Evolutionary conservation across 805 yeast genomes (phyloP).

Genomic region (Brettanomyces bruxellensis): DNA sequence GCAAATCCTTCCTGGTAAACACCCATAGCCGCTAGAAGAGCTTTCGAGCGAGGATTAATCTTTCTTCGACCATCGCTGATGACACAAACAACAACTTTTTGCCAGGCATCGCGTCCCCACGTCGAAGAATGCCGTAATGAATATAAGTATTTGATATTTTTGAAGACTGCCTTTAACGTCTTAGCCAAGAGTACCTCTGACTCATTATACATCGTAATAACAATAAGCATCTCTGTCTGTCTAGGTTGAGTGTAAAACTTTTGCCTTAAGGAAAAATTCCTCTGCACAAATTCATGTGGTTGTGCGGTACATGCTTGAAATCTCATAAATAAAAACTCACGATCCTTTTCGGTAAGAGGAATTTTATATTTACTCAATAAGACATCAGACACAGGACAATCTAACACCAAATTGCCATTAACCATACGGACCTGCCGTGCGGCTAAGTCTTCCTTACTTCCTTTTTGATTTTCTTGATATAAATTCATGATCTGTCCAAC

Average conservation of each 20-base stretch:
- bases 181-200: constrained; percentile 73
- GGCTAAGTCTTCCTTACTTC: constrained; percentile 8
- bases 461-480: not conserved
- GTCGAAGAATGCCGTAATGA: constrained; percentile 51
- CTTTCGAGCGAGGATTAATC: constrained; percentile 69
- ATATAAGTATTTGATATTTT: constrained; percentile 70
- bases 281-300: constrained; percentile 56
- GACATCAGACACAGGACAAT: constrained; percentile 78
- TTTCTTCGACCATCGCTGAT: constrained; percentile 90
- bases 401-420: constrained; percentile 75
- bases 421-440: constrained; percentile 42
- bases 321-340: constrained; percentile 79
- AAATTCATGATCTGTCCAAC: constrained; percentile 4
- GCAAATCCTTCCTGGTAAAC: constrained; percentile 95
- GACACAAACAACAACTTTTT: constrained; percentile 80
- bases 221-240: constrained; percentile 76
- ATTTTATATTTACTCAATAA: constrained; percentile 43
- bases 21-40: constrained; percentile 78
- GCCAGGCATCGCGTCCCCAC: constrained; percentile 98
- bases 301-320: constrained; percentile 93
- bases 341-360: constrained; percentile 33
- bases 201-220: constrained; percentile 86
- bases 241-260: constrained; percentile 70
- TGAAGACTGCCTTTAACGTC: constrained; percentile 85
- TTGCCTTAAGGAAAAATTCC: constrained; percentile 76